Percentiles rank a stretch among this genome's conserved stretches.
Evolutionary conservation across 2,329 filamentous ascomycete species (phyloP).

Genomic region (Fusarium buxicola): DNA sequence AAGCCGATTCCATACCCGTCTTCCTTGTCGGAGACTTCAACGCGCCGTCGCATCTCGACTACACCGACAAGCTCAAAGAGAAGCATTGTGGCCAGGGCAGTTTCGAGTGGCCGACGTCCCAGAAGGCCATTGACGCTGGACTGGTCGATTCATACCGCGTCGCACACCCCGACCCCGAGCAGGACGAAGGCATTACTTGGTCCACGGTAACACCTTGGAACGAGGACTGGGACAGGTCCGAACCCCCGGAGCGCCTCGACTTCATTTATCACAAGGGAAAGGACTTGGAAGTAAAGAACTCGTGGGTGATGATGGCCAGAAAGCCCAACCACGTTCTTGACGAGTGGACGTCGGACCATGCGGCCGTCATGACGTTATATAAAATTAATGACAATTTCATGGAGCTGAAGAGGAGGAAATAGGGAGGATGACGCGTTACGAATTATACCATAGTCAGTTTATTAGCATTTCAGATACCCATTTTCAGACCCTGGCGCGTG

Average conservation of each 20-base stretch:
- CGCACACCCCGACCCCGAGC: constrained; percentile 48
- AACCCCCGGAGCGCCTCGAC: constrained; percentile 56
- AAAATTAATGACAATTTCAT: background rate
- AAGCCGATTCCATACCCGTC: constrained; percentile 49
- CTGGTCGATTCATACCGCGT: constrained; percentile 54
- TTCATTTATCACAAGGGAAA: constrained; percentile 54
- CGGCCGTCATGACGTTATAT: constrained; percentile 46
- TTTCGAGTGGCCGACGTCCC: constrained; percentile 54
- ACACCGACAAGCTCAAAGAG: constrained; percentile 46
- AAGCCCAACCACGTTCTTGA: constrained; percentile 47
- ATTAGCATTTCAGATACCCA: background rate
- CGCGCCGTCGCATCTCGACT: constrained; percentile 57
- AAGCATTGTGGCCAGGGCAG: constrained; percentile 51
- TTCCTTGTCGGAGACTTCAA: constrained; percentile 56
- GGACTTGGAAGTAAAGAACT: constrained; percentile 44
- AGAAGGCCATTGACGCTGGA: constrained; percentile 48
- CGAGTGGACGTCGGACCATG: constrained; percentile 56
- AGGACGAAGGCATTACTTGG: constrained; percentile 51
- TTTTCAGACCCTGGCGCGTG: no score
- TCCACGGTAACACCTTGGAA: constrained; percentile 53
- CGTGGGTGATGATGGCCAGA: constrained; percentile 47
- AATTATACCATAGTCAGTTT: background rate
- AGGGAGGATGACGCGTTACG: background rate
- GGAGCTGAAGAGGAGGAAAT: background rate
- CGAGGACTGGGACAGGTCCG: constrained; percentile 48